phyloP scores from a whole-genome alignment of 2,329 filamentous ascomycete species.

The Colletotrichum navitas region DNA sequence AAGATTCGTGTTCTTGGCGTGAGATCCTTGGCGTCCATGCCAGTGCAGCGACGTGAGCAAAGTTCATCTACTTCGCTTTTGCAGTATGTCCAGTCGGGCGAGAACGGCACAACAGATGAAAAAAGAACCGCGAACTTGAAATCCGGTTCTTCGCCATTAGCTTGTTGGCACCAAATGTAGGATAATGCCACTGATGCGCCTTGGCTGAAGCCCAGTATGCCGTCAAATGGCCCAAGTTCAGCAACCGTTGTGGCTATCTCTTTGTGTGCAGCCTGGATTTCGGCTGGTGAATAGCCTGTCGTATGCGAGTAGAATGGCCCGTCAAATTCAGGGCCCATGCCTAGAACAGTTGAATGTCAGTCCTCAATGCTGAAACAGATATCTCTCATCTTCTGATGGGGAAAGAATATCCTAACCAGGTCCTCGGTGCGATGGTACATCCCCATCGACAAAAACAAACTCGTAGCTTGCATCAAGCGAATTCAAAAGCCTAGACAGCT shows the following conservation, averaged over 20 bases:
- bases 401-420: constrained; percentile 3
- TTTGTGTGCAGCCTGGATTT: constrained; percentile 21
- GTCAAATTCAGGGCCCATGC: constrained; percentile 14
- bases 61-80: constrained; percentile 26
- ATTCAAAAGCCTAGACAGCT: constrained; percentile 25
- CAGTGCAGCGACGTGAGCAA: constrained; percentile 10
- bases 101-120: constrained; percentile 32
- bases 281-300: constrained; percentile 19
- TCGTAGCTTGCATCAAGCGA: constrained; percentile 37
- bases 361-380: no score
- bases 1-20: constrained; percentile 24
- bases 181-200: constrained; percentile 39
- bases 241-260: constrained; percentile 27
- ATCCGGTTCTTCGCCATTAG: constrained; percentile 18
- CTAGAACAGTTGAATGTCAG: constrained; percentile 2
- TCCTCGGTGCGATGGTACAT: constrained; percentile 21
- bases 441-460: constrained; percentile 38
- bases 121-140: constrained; percentile 37
- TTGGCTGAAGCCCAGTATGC: constrained; percentile 44
- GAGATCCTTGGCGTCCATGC: constrained; percentile 3
- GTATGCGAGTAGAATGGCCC: constrained; percentile 30
- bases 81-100: constrained; percentile 23
- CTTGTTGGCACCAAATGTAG: constrained; percentile 30
- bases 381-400: no score
- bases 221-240: constrained; percentile 44